A percentile compares a stretch with the other conserved stretches of the same genome.
phyloP scores from a whole-genome alignment of 257 asterid genomes.

The Solanum microdontum region DNA sequence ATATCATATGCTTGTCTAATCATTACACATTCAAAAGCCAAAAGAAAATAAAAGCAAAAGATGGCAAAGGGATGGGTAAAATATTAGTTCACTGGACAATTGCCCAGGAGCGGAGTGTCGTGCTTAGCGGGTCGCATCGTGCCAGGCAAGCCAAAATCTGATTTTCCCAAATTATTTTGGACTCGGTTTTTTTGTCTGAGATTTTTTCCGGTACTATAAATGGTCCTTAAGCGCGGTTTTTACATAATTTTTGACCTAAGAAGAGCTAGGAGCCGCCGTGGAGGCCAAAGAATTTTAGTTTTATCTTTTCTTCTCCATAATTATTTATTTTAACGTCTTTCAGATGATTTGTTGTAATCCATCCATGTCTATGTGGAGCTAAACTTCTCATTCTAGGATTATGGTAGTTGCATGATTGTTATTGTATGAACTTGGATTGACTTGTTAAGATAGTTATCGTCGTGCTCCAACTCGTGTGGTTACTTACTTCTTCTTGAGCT shows the following conservation, averaged over 20 bases:
- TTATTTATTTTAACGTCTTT: not conserved
- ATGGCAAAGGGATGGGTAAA: not conserved
- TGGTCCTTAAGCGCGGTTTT: not conserved
- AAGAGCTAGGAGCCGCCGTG: not conserved
- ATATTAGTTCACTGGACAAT: not conserved
- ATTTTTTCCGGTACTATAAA: not conserved
- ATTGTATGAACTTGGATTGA: not conserved
- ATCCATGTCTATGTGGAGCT: not conserved
- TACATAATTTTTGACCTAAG: not conserved
- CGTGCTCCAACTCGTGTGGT: not conserved
- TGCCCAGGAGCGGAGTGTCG: not conserved
- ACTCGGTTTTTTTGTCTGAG: not conserved
- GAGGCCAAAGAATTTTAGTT: not conserved
- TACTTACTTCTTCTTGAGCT: not conserved
- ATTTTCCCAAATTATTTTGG: not conserved
- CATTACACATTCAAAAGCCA: not conserved
- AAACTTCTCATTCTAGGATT: not conserved
- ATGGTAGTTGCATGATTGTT: not conserved
- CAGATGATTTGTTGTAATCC: not conserved
- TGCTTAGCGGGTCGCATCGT: not conserved
- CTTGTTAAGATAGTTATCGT: not conserved
- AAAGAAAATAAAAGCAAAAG: not conserved
- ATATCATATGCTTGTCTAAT: not conserved
- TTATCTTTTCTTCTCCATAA: not conserved
- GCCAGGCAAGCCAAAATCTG: not conserved